Conservation (phyloP, 2,329 filamentous ascomycete genomes). For the Aspergillus sp. region DNA sequence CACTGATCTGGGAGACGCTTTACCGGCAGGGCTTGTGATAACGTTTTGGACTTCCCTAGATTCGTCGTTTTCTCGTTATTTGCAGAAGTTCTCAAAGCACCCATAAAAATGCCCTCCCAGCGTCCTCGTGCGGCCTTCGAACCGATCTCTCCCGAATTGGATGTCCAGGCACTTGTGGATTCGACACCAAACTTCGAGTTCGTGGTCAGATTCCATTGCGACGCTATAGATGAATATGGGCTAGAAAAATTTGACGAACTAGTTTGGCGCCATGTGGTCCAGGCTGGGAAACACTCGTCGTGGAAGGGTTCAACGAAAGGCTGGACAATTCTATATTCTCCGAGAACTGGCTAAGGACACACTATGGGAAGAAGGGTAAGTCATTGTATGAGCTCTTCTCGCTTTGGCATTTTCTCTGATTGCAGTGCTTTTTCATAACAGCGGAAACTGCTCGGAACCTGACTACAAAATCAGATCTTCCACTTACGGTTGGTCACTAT, state of each 20-base stretch:
- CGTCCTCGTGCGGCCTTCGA: conserved; percentile 85
- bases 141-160: conserved; percentile 77
- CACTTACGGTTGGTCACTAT: conserved; percentile 84
- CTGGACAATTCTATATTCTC: conserved; percentile 74
- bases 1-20: background rate
- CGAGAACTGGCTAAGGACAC: conserved; percentile 67
- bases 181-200: conserved; percentile 76
- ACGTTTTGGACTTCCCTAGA: background rate
- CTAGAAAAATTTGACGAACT: conserved; percentile 77
- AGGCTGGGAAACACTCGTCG: conserved; percentile 81
- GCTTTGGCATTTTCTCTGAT: conserved; percentile 9
- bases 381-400: conserved; percentile 3
- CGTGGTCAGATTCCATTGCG: conserved; percentile 68
- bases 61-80: too few relatives aligned
- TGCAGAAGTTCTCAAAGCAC: background rate
- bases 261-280: conserved; percentile 72
- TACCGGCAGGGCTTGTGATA: background rate
- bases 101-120: conserved; percentile 59
- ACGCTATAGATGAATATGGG: conserved; percentile 69
- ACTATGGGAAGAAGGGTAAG: conserved; percentile 70
- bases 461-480: conserved; percentile 61
- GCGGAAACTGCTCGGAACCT: conserved; percentile 83
- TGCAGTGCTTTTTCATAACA: conserved; percentile 26
- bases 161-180: conserved; percentile 68
- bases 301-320: conserved; percentile 75